Percentiles rank a stretch among this genome's conserved stretches.
Evolutionary conservation across 2,329 filamentous ascomycete genomes (phyloP).

Genomic region (Plenodomus lindquistii): DNA sequence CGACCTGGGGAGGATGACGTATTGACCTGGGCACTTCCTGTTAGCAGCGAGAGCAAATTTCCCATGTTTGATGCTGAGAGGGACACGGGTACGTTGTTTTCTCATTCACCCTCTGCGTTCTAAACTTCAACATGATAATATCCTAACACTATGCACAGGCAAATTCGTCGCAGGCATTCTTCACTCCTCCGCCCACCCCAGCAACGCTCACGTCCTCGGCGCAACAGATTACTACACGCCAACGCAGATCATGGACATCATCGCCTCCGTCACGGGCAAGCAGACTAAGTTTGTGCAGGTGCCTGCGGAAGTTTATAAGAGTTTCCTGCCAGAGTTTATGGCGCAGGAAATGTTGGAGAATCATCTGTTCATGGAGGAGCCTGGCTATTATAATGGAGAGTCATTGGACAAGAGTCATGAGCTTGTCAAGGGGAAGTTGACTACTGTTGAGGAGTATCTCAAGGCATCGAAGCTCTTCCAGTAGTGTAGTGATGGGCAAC

Average conservation of each 20-base stretch:
- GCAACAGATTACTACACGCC: slow-evolving; percentile 41
- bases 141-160: slow-evolving; percentile 27
- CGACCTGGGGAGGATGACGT: slow-evolving; percentile 19
- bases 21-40: slow-evolving; percentile 15
- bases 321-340: slow-evolving; percentile 44
- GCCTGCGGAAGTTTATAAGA: slow-evolving; percentile 46
- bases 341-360: slow-evolving; percentile 59
- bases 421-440: background rate
- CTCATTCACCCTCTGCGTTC: slow-evolving; percentile 3
- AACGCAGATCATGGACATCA: slow-evolving; percentile 33
- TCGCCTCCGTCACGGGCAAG: slow-evolving; percentile 38
- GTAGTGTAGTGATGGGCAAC: too few relatives aligned
- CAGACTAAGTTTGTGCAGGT: slow-evolving; percentile 10
- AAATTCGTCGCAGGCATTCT: slow-evolving; percentile 27
- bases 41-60: slow-evolving; percentile 26
- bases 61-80: slow-evolving; percentile 52
- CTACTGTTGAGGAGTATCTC: background rate
- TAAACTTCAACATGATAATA: slow-evolving; percentile 26
- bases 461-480: too few relatives aligned
- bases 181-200: slow-evolving; percentile 13
- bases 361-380: slow-evolving; percentile 55
- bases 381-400: slow-evolving; percentile 58
- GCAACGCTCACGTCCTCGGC: slow-evolving; percentile 51
- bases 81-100: slow-evolving; percentile 48
- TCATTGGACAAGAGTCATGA: slow-evolving; percentile 45